Evolutionary conservation across 1,139 yeast species (phyloP).

Genomic region (Protomyces inundatus): DNA sequence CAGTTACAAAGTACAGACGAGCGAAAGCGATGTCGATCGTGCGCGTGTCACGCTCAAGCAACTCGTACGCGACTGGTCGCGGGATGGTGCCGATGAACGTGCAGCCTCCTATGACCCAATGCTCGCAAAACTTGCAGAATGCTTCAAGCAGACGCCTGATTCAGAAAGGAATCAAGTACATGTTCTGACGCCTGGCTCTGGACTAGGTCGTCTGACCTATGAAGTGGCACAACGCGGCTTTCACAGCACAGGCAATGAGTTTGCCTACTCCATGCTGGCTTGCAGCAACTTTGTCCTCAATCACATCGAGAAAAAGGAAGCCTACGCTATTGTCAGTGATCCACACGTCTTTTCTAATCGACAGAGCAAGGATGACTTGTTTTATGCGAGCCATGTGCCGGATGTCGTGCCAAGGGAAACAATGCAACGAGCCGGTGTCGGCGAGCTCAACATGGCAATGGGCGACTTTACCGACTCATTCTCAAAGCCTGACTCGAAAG

Average conservation of each 20-base stretch:
- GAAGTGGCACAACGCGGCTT: slow-evolving; percentile 59
- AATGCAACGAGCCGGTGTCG: background rate
- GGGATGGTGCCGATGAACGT: slow-evolving; percentile 29
- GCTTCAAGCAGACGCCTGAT: slow-evolving; percentile 44
- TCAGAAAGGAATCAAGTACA: slow-evolving; percentile 36
- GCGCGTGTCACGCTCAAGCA: slow-evolving; percentile 61
- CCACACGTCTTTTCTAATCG: slow-evolving; percentile 72
- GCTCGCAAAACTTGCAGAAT: slow-evolving; percentile 43
- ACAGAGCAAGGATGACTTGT: slow-evolving; percentile 48
- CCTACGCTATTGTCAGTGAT: slow-evolving; percentile 63
- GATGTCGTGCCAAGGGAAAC: slow-evolving; percentile 38
- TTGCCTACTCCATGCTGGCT: slow-evolving; percentile 73
- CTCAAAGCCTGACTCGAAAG: slow-evolving; percentile 40
- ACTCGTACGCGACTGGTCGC: slow-evolving; percentile 63
- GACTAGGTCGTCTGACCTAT: slow-evolving; percentile 70
- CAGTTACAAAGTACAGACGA: background rate
- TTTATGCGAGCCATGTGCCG: slow-evolving; percentile 47
- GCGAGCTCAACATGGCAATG: slow-evolving; percentile 62
- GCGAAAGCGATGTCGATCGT: slow-evolving; percentile 47
- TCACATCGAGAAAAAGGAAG: slow-evolving; percentile 48
- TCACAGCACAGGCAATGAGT: slow-evolving; percentile 77
- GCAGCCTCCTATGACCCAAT: slow-evolving; percentile 46
- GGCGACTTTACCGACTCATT: slow-evolving; percentile 77
- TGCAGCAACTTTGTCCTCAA: slow-evolving; percentile 63
- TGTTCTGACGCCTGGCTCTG: slow-evolving; percentile 76